These are phyloP conservation scores for Hypoxylon trugodes DNA, from an alignment of 495 filamentous ascomycete species.

Conservation along the genomic window DNA sequence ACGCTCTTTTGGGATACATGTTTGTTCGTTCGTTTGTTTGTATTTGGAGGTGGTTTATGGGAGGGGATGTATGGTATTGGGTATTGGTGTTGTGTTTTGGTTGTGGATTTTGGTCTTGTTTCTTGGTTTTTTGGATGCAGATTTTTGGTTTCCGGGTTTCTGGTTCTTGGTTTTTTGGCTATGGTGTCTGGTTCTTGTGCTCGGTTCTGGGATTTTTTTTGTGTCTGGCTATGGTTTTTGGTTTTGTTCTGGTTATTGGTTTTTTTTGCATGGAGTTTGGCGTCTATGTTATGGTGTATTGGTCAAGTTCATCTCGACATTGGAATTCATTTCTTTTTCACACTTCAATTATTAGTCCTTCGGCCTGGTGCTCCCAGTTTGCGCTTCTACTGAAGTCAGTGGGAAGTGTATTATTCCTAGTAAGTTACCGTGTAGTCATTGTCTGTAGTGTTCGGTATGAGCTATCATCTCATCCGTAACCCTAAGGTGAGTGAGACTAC, in stretches of 20 bases:
- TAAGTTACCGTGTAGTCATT: too few relatives aligned
- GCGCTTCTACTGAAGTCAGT: too few relatives aligned
- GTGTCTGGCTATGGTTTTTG: constrained; percentile 4
- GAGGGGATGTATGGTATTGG: not conserved
- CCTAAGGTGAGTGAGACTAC: too few relatives aligned
- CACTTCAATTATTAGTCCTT: not conserved
- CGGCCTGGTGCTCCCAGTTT: not conserved
- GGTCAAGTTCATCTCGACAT: constrained; percentile 6
- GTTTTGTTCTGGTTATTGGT: constrained; percentile 10
- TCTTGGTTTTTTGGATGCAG: not conserved
- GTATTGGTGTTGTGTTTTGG: not conserved
- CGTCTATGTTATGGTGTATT: not conserved
- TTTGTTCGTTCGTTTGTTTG: not conserved
- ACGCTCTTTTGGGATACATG: not conserved
- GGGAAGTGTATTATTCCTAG: too few relatives aligned
- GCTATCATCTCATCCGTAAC: too few relatives aligned
- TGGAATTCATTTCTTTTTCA: not conserved
- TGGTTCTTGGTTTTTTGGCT: not conserved
- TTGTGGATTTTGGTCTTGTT: not conserved
- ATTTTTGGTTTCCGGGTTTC: not conserved
- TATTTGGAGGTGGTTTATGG: not conserved
- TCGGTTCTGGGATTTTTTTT: not conserved
- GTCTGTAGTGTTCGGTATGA: too few relatives aligned
- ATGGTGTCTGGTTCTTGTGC: not conserved
- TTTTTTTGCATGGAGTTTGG: not conserved